Base-by-base conservation (phyloP, 2,329 filamentous ascomycete genomes). In the Cercospora zeina region DNA sequence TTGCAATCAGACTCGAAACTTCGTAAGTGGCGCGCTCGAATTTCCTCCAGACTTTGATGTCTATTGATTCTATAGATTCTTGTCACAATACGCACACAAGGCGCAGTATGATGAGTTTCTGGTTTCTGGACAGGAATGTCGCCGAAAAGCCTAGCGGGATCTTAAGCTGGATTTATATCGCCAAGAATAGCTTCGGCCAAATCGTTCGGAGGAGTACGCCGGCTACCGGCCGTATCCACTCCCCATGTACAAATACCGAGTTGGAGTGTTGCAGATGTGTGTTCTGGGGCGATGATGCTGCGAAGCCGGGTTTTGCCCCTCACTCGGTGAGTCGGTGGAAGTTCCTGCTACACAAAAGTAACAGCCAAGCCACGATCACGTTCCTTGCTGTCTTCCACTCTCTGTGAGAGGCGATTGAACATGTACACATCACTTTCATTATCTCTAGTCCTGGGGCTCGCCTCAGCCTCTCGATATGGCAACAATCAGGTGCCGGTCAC, bases 401-500 rank as follows among this genome's bases (percentile, higher is more conserved):
- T 31, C n/a, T 14, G 19, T 34, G 49, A 53, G 49, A 33, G 49
- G 13, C 27, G 30, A n/a, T 34, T 34, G 27, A 53, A 19, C 19
- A 56, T 54, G 47, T 24, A 37, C 16, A n/a, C 14, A 54, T 24
- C 36, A 27, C 34, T 33, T n/a, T 45, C 51, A 19, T 33, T 53
- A 21, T 33, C n/a, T 30, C 42, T 54, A 10, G 10, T 59, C 1
- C 47, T 57, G 11, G 59, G 49, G 19, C 11, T 56, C 2, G 62
- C 34, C 13, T 31, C 30, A 24, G 65, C 60, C 5, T 34, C 33
- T 24, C 61, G 62, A 39, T 76, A 76, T 67, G 73, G 74, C 51
- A 65, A 73, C 31, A 75, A 76, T 49, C 70, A 72, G 60, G 69
- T 71, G 27, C 39, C 53, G 4, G 65, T 72, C 3, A 66, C 66